phyloP scores from a whole-genome alignment of 2,329 filamentous ascomycete species.

The Fusarium denticulatum region DNA sequence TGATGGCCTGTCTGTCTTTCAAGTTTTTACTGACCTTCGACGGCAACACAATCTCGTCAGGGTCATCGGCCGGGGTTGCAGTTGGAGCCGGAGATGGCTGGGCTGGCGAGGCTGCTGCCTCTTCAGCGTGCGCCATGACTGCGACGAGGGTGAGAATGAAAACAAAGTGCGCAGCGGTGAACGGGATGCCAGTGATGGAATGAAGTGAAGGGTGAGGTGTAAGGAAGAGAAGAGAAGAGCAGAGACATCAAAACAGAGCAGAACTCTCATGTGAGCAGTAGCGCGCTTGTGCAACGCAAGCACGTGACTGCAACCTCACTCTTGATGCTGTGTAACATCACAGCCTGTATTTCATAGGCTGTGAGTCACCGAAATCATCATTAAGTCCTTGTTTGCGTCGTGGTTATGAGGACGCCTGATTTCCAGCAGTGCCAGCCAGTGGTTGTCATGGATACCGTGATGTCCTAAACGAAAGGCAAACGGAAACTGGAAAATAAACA shows the following conservation, averaged over 20 bases:
- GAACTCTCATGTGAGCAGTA: background rate
- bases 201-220: background rate
- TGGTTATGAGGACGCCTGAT: background rate
- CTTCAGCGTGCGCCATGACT: background rate
- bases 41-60: background rate
- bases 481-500: background rate
- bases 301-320: background rate
- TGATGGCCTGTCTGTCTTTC: background rate
- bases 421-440: background rate
- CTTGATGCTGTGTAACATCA: background rate
- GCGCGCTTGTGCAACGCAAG: background rate
- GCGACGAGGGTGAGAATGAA: fast-evolving
- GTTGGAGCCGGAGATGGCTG: background rate
- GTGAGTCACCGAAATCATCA: background rate
- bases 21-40: no score
- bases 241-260: background rate
- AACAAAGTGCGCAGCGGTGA: background rate
- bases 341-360: background rate
- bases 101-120: no score
- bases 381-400: background rate
- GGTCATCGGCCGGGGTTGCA: background rate
- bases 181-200: background rate
- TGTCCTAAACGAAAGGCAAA: background rate
- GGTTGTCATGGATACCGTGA: background rate
- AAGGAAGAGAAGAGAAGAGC: background rate